These are phyloP conservation scores for Chlorella sp. DNA, from an alignment of 139 green algal species.

Conservation along the genomic window DNA sequence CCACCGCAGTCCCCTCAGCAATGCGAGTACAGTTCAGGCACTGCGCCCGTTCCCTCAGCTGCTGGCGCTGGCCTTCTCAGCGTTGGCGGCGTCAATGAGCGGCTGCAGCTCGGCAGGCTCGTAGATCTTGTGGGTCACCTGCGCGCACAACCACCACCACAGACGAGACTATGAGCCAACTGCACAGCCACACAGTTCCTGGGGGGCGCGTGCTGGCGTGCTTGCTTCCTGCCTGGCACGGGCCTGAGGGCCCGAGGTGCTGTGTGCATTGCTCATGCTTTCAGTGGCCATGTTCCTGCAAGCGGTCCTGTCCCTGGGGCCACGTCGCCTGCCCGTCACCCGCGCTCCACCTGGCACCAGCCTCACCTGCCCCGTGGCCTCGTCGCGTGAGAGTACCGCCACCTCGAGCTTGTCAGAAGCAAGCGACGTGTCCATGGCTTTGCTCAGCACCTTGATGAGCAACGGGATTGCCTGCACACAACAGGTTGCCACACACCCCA, in stretches of 20 bases:
- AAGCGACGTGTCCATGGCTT: constrained; percentile 96
- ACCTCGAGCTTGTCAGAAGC: constrained; percentile 93
- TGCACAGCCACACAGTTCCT: neutral
- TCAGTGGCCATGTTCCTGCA: too few relatives aligned
- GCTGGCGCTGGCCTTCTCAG: constrained; percentile 38
- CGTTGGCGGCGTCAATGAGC: constrained; percentile 68
- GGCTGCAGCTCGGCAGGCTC: constrained; percentile 69
- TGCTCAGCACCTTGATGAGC: constrained; percentile 90
- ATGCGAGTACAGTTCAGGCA: too few relatives aligned
- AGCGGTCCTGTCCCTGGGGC: too few relatives aligned
- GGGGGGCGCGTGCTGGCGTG: too few relatives aligned
- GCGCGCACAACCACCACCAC: neutral
- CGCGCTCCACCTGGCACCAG: too few relatives aligned
- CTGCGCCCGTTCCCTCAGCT: constrained; percentile 5
- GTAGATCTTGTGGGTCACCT: constrained; percentile 68
- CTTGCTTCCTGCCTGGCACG: too few relatives aligned
- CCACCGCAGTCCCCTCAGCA: too few relatives aligned
- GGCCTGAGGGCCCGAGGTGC: too few relatives aligned
- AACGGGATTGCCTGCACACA: constrained; percentile 55
- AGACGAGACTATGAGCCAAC: neutral
- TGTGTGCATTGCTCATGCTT: too few relatives aligned
- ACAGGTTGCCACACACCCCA: neutral
- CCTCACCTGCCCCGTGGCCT: constrained; percentile 46
- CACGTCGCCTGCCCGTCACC: too few relatives aligned
- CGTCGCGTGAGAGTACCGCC: constrained; percentile 64